These are phyloP conservation scores for Eimeria praecox DNA, from an alignment of 169 alveolate genomes.

Conservation along the genomic window DNA sequence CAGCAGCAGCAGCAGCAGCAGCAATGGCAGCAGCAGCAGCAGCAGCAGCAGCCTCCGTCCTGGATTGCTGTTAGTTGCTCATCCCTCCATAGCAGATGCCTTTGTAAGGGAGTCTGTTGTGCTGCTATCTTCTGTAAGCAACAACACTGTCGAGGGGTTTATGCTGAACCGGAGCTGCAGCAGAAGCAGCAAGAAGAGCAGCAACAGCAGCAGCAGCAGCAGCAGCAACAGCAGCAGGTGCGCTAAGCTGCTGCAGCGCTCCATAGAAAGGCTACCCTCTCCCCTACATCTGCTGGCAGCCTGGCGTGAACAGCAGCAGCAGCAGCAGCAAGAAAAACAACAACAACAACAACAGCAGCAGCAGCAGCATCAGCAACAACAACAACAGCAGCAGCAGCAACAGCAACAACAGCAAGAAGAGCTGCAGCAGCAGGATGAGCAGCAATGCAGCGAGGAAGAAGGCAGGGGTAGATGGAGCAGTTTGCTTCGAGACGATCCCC, in stretches of 20 bases:
- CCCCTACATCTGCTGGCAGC: background rate
- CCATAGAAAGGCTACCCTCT: background rate
- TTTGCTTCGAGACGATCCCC: background rate
- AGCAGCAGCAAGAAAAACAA: background rate
- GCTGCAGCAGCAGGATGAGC: background rate
- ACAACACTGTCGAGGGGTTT: background rate
- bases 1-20: too few relatives aligned
- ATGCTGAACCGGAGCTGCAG: slow-evolving; percentile 16
- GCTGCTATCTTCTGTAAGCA: background rate
- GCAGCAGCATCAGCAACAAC: background rate
- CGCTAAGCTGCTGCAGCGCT: background rate
- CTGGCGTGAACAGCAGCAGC: slow-evolving; percentile 4
- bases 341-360: background rate
- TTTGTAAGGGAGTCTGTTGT: slow-evolving; percentile 7
- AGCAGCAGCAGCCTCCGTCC: slow-evolving; percentile 19
- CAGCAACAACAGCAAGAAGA: background rate
- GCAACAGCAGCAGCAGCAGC: background rate
- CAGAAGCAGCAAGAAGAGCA: background rate
- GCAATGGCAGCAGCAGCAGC: slow-evolving; percentile 10
- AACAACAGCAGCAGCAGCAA: background rate
- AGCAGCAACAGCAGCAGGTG: background rate
- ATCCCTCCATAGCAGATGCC: background rate
- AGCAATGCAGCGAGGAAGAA: background rate
- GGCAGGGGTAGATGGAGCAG: background rate
- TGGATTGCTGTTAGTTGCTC: background rate